Evolutionary conservation across 2,329 filamentous ascomycete species (phyloP), one percentile per base, ranked within the genome.

Genomic region (Pochonia chlamydosporia): DNA sequence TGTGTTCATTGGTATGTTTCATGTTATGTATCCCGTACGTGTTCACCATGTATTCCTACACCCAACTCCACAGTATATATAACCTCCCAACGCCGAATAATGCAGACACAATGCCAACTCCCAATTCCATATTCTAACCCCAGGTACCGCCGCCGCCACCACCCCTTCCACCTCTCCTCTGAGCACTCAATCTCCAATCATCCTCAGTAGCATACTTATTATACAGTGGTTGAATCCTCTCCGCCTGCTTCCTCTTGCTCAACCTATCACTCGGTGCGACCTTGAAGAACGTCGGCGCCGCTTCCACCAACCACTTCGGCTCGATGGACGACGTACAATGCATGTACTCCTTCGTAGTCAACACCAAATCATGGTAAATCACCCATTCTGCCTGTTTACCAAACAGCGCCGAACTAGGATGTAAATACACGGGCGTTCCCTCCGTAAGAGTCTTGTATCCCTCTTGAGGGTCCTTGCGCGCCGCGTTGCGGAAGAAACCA

Each of bases 291-390:
- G 90, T 96, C 9, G 95, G 93, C n/a, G 95, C 93, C 11, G 91
- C 92, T 59, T 96, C 91, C 1, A 97, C 90, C 20, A 99, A 78
- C 82, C 82, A 86, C 61, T 95, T 96, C 8, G 93, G 92, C 69
- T 99, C 93, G 59, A 99, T 97, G 4, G 81, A 80, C 3, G 89
- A 96, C 13, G 90, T 93, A 63, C 82, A 88, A 61, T 96, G 91
- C 93, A 99, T 97, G 68, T 97, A 99, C 70, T 99, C 93, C 71
- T 95, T 92, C 21, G 87, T 95, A 21, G 93, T 99, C 58, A 97
- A 77, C 7, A 97, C 89, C 18, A 99, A 74, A 45, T 82, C 85
- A 61, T 96, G 85, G 64, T 96, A 99, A 47, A 99, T 88, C 28
- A 97, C 93, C 76, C 95, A 95, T 68, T 99, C 93, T 1, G 91